Conservation (phyloP, 1,284 basidiomycete species). For the Kwoniella shivajii region DNA sequence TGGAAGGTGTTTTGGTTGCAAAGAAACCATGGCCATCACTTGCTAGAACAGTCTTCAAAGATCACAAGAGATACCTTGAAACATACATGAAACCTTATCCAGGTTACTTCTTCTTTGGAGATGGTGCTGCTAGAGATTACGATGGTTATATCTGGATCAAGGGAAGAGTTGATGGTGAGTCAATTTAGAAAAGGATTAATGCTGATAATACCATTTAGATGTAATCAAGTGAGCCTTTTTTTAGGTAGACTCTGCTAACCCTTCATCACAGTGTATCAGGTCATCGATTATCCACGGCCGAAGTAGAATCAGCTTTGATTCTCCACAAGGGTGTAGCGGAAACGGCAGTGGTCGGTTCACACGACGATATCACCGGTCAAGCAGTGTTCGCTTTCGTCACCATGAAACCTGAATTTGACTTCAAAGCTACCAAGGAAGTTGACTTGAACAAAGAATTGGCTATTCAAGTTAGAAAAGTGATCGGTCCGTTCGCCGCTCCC, state of each 20-base stretch:
- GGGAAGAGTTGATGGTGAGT: conserved; percentile 88
- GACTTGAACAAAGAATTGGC: conserved; percentile 82
- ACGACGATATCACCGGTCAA: conserved; percentile 75
- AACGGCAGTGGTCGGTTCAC: conserved; percentile 88
- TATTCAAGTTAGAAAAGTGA: conserved; percentile 92
- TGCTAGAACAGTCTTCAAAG: conserved; percentile 89
- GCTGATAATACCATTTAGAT: conserved; percentile 24
- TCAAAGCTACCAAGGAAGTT: conserved; percentile 68
- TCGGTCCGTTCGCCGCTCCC: conserved; percentile 92
- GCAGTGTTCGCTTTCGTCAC: conserved; percentile 79
- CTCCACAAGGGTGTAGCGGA: conserved; percentile 93
- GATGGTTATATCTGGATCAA: conserved; percentile 99
- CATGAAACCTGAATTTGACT: conserved; percentile 73
- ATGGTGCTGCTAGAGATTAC: conserved; percentile 90
- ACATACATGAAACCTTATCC: conserved; percentile 77
- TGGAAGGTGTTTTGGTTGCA: conserved; percentile 89
- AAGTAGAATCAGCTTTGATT: conserved; percentile 95
- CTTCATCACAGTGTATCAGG: conserved; percentile 75
- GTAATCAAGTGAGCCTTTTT: conserved; percentile 49
- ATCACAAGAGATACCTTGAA: conserved; percentile 89
- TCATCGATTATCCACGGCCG: conserved; percentile 93
- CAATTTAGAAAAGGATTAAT: conserved; percentile 1
- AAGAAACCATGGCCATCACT: conserved; percentile 93
- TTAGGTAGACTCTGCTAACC: not conserved
- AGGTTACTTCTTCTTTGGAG: conserved; percentile 85